These are phyloP conservation scores for Drechslera avenae DNA, from an alignment of 2,329 filamentous ascomycete species.

Conservation along the genomic window DNA sequence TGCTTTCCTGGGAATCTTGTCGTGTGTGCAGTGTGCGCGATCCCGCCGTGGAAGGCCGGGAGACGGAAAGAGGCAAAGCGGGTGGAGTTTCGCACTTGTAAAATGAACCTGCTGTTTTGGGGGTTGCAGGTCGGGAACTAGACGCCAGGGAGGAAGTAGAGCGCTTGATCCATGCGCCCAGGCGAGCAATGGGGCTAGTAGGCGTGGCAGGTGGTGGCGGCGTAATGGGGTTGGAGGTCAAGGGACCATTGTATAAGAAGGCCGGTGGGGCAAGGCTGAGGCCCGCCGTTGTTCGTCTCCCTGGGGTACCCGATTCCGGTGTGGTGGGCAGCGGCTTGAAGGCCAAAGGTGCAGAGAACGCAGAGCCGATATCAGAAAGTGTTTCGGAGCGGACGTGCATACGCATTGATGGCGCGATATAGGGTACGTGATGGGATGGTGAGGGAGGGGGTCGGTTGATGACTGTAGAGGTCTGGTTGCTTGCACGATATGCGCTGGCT, in stretches of 20 bases:
- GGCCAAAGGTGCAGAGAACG: slow-evolving; percentile 50
- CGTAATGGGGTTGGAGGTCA: slow-evolving; percentile 45
- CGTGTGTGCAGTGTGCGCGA: slow-evolving; percentile 35
- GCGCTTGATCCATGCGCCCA: slow-evolving; percentile 46
- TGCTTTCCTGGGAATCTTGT: slow-evolving; percentile 37
- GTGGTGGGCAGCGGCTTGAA: slow-evolving; percentile 34
- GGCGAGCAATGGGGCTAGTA: slow-evolving; percentile 40
- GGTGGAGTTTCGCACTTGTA: slow-evolving; percentile 35
- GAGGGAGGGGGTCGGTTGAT: slow-evolving; percentile 39
- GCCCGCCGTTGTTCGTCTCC: slow-evolving; percentile 24
- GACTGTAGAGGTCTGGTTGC: slow-evolving; percentile 34
- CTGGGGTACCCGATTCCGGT: slow-evolving; percentile 11
- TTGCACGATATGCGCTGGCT: slow-evolving; percentile 45
- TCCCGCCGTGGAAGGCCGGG: slow-evolving; percentile 30
- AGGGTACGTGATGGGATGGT: slow-evolving; percentile 51
- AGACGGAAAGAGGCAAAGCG: slow-evolving; percentile 5
- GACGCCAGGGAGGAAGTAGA: slow-evolving; percentile 34
- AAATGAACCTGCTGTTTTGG: slow-evolving; percentile 27
- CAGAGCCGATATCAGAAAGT: slow-evolving; percentile 55
- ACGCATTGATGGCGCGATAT: slow-evolving; percentile 53
- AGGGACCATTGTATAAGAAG: slow-evolving; percentile 29
- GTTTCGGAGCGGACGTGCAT: slow-evolving; percentile 55
- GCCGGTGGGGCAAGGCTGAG: slow-evolving; percentile 35
- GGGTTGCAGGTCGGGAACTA: slow-evolving; percentile 16
- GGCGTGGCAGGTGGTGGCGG: slow-evolving; percentile 41